Conservation (phyloP, 805 yeast species). For the Lachancea sp. region DNA sequence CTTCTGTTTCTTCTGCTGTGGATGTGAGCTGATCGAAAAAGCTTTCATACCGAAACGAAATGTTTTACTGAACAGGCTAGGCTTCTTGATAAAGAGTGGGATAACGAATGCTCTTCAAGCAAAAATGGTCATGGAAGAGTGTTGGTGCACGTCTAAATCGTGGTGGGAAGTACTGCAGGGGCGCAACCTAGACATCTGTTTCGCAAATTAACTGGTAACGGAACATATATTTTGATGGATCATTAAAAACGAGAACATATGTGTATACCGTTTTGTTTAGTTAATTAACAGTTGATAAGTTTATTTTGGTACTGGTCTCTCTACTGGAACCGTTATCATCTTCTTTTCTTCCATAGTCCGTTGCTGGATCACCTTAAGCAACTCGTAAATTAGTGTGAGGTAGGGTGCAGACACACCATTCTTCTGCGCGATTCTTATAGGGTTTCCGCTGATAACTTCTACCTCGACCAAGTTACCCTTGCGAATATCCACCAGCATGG, state of each 20-base stretch:
- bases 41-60: constrained; percentile 11
- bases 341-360: constrained; percentile 54
- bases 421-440: constrained; percentile 45
- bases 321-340: constrained; percentile 37
- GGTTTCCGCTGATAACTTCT: constrained; percentile 66
- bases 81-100: constrained; percentile 13
- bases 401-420: constrained; percentile 50
- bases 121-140: constrained; percentile 17
- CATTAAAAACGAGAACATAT: background rate
- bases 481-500: constrained; percentile 64
- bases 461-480: constrained; percentile 65
- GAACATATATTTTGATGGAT: background rate
- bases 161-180: constrained; percentile 23
- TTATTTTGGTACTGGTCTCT: constrained; percentile 31
- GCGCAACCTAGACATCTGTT: constrained; percentile 16
- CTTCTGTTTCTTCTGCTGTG: constrained; percentile 21
- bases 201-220: constrained; percentile 11
- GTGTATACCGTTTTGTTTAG: no score
- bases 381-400: constrained; percentile 49
- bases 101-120: constrained; percentile 21
- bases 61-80: constrained; percentile 11
- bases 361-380: constrained; percentile 58
- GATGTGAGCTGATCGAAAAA: constrained; percentile 19
- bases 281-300: no score
- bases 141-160: constrained; percentile 18